Evolutionary conservation across 2,329 filamentous ascomycete genomes (phyloP), one percentile per base, ranked within the genome.

Genomic region (Apiospora arundinis): DNA sequence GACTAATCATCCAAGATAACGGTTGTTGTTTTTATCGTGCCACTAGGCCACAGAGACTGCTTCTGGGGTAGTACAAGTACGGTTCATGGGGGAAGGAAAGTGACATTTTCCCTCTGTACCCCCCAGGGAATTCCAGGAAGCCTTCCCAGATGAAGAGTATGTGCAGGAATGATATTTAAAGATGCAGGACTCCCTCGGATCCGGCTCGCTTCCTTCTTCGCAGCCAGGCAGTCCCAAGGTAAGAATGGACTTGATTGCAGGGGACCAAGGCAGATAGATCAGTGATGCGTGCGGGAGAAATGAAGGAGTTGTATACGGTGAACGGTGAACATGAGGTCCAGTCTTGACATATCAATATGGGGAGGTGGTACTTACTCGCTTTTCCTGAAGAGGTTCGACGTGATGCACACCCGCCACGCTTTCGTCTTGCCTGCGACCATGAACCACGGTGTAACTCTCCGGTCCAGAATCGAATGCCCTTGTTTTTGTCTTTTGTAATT

Each of bases 1-100:
- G 56, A 63, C 56, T 63, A 63, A 63, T 63, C 56, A 63, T 63
- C 56, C 32, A 63, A 63, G 56, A 63, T 63, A 63, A 63, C 32
- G 56, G 56, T 40, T 63, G 56, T 40, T 63, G 56, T 40, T 21
- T 63, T 63, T 60, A 11, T 63, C 32, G 56, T 63, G 56, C 56
- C 56, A 63, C 56, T 63, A 63, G 56, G 56, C 32, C 21, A 63
- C 56, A 63, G 32, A 63, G 32, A 37, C 28, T 63, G 56, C 32
- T n/a, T 32, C 32, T 63, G 32, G 56, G 56, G 56, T 63, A 63
- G 56, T 14, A 63, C 56, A 63, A 40, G 56, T n/a, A 37, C 56
- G 11, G 32, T 63, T 40, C 32, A 63, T 63, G 32, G 56, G 56
- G 56, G 25, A 60, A 21, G 56, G 8, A 40, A 23, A 63, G 56